Evolutionary conservation across 2,329 filamentous ascomycete genomes (phyloP), one percentile per base, ranked within the genome.

Genomic region (Calonectria leucothoes): DNA sequence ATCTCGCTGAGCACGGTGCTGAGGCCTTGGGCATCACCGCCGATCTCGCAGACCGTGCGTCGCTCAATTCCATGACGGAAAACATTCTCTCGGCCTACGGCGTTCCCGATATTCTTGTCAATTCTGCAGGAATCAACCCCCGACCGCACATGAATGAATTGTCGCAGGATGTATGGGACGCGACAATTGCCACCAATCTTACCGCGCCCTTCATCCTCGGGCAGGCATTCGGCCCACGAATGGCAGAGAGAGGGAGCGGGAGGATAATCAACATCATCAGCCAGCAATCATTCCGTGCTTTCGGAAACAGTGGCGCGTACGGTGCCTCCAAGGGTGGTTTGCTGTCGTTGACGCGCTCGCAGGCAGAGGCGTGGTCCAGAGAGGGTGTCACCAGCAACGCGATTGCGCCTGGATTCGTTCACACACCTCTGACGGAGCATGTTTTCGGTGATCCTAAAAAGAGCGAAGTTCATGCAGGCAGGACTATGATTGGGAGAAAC

Each of bases 321-420:
- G 81, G 83, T 6, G 82, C 77, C 0, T 82, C 81, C 0, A 84
- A 82, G 29, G 82, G 80, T 2, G 83, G 82, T 0, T 76, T 84
- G 6, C 70, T 83, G 0, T 79, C 81, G 0, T 61, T 84, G 6
- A 84, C 82, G 3, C 76, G 83, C 0, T 82, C 82, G 0, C 83
- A 84, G 59, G 82, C 83, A 0, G 83, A 84, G 49, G 83, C 82
- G 0, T 84, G 83, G 83, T 84, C 82, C n/a, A 73, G 67, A 0
- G 74, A 75, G 0, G 82, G 83, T 6, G 83, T 84, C 6, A 33
- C 84, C 0, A 84, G 83, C 37, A 84, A 84, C 31, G 82, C 82
- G 0, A 66, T 84, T 12, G 82, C 82, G 0, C 83, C 83, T 0
- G 83, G 82, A 0, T 51, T 84, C 0, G 83, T 83, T 1, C 75